A percentile compares a stretch with the other conserved stretches of the same genome.
Conservation (phyloP, 345 rosid genomes). For the Citrus inodora region DNA sequence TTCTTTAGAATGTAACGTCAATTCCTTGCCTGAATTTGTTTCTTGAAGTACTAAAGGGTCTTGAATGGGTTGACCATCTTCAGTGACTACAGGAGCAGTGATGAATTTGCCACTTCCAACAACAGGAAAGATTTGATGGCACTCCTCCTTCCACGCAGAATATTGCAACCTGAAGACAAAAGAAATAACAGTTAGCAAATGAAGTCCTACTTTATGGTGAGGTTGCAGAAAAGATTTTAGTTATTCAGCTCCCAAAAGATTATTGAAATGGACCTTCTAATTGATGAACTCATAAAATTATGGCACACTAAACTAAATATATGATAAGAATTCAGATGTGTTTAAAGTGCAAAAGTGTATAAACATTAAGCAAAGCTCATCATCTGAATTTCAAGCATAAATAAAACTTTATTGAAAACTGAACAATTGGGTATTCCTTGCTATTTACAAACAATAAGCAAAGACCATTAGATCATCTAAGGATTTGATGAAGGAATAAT, state of each 20-base stretch:
- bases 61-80: constrained; percentile 70
- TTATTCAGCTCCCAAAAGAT: not conserved
- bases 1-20: constrained; percentile 19
- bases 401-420: not conserved
- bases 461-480: not conserved
- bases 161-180: constrained; percentile 58
- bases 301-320: not conserved
- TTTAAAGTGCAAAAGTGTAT: not conserved
- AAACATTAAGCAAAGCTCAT: not conserved
- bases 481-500: not conserved
- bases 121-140: constrained; percentile 67
- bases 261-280: not conserved
- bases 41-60: constrained; percentile 79
- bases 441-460: not conserved
- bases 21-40: constrained; percentile 46
- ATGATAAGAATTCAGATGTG: not conserved
- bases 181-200: constrained; percentile 11
- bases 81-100: constrained; percentile 90
- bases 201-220: not conserved
- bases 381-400: not conserved
- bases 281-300: not conserved
- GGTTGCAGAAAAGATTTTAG: not conserved
- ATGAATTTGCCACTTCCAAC: constrained; percentile 83
- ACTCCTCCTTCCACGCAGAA: constrained; percentile 76
- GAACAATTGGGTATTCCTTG: not conserved